Conservation (phyloP, 108 stramenopile genomes). For the Discostella pseudostelligera region DNA sequence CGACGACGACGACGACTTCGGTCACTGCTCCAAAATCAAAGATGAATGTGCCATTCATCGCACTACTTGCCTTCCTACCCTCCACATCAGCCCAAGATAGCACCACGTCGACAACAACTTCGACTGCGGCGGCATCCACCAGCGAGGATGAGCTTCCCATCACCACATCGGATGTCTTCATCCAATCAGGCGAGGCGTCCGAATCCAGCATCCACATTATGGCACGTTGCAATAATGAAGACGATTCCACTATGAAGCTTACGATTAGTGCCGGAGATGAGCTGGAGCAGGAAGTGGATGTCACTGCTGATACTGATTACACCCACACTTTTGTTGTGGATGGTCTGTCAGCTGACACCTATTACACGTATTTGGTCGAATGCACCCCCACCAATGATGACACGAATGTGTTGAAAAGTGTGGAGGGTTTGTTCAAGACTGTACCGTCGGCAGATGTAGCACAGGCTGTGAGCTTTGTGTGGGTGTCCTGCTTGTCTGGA, state of each 20-base stretch:
- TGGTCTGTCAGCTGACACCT: constrained; percentile 14
- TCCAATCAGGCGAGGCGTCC: constrained; percentile 37
- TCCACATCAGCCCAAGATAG: not conserved
- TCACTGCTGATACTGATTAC: constrained; percentile 30
- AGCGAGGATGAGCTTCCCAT: constrained; percentile 34
- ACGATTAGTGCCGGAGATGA: constrained; percentile 15
- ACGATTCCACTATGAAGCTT: constrained; percentile 25
- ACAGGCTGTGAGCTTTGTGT: constrained; percentile 35
- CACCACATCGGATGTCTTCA: constrained; percentile 41
- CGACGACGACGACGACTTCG: no score
- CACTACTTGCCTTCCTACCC: not conserved
- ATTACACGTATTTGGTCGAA: constrained; percentile 30
- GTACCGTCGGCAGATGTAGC: constrained; percentile 20
- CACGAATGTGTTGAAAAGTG: constrained; percentile 9
- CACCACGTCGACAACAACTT: not conserved
- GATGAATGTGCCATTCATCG: no score
- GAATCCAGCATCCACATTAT: constrained; percentile 29
- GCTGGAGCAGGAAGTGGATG: not conserved
- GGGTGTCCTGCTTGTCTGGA: constrained; percentile 42
- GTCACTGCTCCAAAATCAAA: no score
- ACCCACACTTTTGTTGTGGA: constrained; percentile 41
- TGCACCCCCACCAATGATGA: constrained; percentile 19
- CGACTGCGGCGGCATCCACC: not conserved
- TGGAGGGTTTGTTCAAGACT: constrained; percentile 43
- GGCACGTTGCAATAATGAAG: constrained; percentile 47